Conservation (phyloP, 495 filamentous ascomycete genomes). For the Antarctomyces pellizariae region DNA sequence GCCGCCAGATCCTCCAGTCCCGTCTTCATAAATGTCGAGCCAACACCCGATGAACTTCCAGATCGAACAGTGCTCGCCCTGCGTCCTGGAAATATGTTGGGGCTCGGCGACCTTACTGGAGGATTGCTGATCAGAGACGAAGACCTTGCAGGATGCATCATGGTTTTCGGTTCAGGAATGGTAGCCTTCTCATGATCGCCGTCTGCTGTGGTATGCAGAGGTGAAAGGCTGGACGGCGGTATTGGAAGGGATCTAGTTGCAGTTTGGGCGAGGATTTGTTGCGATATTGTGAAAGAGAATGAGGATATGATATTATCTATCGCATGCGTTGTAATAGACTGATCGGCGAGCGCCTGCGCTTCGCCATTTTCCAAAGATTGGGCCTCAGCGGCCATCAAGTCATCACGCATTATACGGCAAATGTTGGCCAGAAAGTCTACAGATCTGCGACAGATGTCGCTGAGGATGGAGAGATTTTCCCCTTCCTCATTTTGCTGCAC, state of each 20-base stretch:
- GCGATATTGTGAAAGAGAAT: slow-evolving; percentile 59
- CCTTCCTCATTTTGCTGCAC: slow-evolving; percentile 28
- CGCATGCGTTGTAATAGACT: slow-evolving; percentile 22
- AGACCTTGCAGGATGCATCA: slow-evolving; percentile 33
- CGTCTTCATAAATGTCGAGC: slow-evolving; percentile 25
- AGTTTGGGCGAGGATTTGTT: slow-evolving; percentile 58
- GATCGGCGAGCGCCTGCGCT: slow-evolving; percentile 10
- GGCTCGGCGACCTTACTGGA: slow-evolving; percentile 17
- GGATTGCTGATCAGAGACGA: slow-evolving; percentile 23
- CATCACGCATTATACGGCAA: slow-evolving; percentile 52
- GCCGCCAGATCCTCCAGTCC: slow-evolving; percentile 70
- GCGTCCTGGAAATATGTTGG: slow-evolving; percentile 20
- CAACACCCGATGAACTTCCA: slow-evolving; percentile 3
- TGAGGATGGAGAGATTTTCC: slow-evolving; percentile 53
- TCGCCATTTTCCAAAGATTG: slow-evolving; percentile 11
- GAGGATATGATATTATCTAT: slow-evolving; percentile 67
- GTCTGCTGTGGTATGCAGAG: too few species aligned
- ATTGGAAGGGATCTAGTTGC: slow-evolving; percentile 42
- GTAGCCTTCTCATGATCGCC: slow-evolving; percentile 24
- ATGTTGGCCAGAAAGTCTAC: slow-evolving; percentile 61
- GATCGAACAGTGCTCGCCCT: slow-evolving; percentile 13
- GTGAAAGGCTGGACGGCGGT: slow-evolving; percentile 29
- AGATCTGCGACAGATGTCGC: slow-evolving; percentile 57
- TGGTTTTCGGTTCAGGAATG: slow-evolving; percentile 36
- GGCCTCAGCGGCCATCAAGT: slow-evolving; percentile 29